Evolutionary conservation across 129 eudicot genomes (phyloP).

Genomic region (Heracleum sosnowskyi): DNA sequence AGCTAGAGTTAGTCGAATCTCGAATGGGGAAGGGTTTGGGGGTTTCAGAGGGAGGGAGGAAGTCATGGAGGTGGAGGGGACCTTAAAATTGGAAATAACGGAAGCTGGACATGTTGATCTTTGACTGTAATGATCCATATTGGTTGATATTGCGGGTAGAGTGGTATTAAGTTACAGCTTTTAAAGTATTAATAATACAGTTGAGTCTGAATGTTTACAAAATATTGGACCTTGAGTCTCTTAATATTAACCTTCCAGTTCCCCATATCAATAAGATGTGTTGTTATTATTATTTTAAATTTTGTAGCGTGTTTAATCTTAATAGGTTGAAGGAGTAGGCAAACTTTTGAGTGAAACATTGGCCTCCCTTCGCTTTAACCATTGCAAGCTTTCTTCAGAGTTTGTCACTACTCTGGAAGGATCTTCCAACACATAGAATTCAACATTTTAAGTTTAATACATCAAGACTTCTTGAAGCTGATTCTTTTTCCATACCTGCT

Average conservation of each 20-base stretch:
- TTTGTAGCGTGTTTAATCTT: not conserved
- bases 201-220: not conserved
- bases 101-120: too few species aligned
- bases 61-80: too few species aligned
- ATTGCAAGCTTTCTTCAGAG: conserved; percentile 63
- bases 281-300: not conserved
- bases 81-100: too few species aligned
- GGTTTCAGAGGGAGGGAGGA: too few species aligned
- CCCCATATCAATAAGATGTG: not conserved
- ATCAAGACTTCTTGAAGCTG: conserved; percentile 54
- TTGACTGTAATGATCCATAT: too few species aligned
- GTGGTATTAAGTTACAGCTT: not conserved
- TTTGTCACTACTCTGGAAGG: conserved; percentile 36
- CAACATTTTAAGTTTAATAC: conserved; percentile 52
- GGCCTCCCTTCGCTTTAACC: conserved; percentile 41
- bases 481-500: conserved; percentile 46
- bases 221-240: not conserved
- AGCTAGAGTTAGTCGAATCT: too few species aligned
- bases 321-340: conserved; percentile 80
- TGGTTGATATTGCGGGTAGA: too few species aligned
- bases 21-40: too few species aligned
- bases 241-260: not conserved
- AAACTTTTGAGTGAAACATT: conserved; percentile 55
- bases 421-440: conserved; percentile 36
- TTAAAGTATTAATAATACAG: not conserved